Percentiles rank a stretch among this genome's conserved stretches.
Conservation (phyloP, 768 basidiomycete species). For the Lyophyllum decastes region DNA sequence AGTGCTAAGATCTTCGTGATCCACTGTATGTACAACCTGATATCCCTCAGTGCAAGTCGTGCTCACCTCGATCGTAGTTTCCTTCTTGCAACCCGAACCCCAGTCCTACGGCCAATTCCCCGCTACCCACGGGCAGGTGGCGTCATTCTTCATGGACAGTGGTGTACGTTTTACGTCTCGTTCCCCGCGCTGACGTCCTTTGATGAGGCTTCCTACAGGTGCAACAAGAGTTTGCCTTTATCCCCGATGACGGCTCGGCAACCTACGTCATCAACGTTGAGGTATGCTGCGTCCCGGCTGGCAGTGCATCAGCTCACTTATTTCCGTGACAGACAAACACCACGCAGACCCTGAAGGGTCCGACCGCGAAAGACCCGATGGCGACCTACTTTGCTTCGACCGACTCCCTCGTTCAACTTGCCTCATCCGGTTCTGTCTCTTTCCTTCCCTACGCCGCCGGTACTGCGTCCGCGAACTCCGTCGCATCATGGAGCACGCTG, state of each 20-base stretch:
- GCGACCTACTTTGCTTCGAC: slow-evolving; percentile 68
- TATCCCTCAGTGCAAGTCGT: background rate
- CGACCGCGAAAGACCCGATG: slow-evolving; percentile 55
- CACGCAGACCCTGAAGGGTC: slow-evolving; percentile 61
- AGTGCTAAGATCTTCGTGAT: slow-evolving; percentile 82
- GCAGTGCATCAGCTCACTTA: background rate
- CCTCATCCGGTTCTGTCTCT: slow-evolving; percentile 57
- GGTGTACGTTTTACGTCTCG: slow-evolving; percentile 45
- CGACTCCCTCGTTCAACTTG: slow-evolving; percentile 66
- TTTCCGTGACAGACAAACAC: slow-evolving; percentile 51
- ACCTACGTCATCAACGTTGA: slow-evolving; percentile 75
- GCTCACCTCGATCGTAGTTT: slow-evolving; percentile 48
- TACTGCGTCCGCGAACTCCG: slow-evolving; percentile 41
- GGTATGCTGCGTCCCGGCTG: slow-evolving; percentile 29
- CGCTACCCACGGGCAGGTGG: slow-evolving; percentile 62
- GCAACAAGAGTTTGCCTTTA: slow-evolving; percentile 74
- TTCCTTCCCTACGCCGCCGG: slow-evolving; percentile 59
- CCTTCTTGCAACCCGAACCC: slow-evolving; percentile 74
- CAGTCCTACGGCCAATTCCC: slow-evolving; percentile 74
- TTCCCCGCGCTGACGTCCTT: background rate
- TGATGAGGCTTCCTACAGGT: slow-evolving; percentile 36
- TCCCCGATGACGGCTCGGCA: slow-evolving; percentile 71
- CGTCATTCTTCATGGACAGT: slow-evolving; percentile 64
- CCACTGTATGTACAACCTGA: slow-evolving; percentile 60
- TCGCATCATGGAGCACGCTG: slow-evolving; percentile 51